A percentile compares a stretch with the other conserved stretches of the same genome.
Evolutionary conservation across 2,329 filamentous ascomycete species (phyloP).

Genomic region (Penicillium sp.): DNA sequence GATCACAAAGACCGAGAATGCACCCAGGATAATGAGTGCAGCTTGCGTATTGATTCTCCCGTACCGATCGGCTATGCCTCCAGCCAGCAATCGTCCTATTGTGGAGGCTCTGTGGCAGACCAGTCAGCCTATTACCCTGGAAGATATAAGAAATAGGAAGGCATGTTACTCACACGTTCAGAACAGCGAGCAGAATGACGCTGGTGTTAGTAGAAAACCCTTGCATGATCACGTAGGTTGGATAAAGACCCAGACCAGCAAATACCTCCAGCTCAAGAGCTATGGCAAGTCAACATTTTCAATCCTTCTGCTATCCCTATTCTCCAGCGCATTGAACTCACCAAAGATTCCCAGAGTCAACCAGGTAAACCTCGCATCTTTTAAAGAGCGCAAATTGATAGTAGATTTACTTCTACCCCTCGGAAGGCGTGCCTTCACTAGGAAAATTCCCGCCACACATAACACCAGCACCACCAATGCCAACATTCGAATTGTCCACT

Average conservation of each 20-base stretch:
- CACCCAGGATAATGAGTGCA: constrained; percentile 37
- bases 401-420: constrained; percentile 33
- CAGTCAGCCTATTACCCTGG: neutral
- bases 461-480: constrained; percentile 37
- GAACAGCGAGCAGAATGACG: constrained; percentile 39
- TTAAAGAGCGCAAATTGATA: constrained; percentile 47
- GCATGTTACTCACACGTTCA: constrained; percentile 34
- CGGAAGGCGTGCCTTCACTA: constrained; percentile 40
- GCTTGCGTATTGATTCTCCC: constrained; percentile 48
- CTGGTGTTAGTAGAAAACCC: constrained; percentile 28
- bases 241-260: constrained; percentile 30
- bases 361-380: constrained; percentile 45
- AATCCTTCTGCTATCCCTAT: neutral
- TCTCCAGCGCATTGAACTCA: constrained; percentile 14
- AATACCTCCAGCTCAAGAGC: constrained; percentile 35
- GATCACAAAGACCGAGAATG: constrained; percentile 44
- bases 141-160: too few relatives aligned
- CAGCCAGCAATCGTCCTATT: constrained; percentile 47
- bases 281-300: constrained; percentile 10
- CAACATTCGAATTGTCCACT: constrained; percentile 42
- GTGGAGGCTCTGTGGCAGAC: constrained; percentile 36
- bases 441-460: constrained; percentile 33
- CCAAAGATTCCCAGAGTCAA: constrained; percentile 48
- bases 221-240: constrained; percentile 31
- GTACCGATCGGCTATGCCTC: constrained; percentile 45